phyloP scores from a whole-genome alignment of 73 alveolate genomes.

The Tetrahymena borealis region DNA sequence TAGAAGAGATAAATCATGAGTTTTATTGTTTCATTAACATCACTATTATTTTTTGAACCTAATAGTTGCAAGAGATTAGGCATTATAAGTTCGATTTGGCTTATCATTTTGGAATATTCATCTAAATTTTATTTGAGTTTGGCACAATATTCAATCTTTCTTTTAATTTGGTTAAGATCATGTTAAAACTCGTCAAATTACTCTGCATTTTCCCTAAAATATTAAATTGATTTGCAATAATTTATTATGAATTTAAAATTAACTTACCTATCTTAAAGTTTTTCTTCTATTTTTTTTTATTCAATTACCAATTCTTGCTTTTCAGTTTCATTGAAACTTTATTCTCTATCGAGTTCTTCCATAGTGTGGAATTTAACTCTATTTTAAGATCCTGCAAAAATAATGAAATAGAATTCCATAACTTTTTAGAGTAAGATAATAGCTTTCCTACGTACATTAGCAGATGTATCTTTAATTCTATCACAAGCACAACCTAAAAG shows the following conservation, averaged over 20 bases:
- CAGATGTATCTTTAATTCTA: background rate
- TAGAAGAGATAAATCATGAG: background rate
- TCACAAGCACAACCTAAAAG: background rate
- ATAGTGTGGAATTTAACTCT: background rate
- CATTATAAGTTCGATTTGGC: background rate
- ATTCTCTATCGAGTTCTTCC: background rate
- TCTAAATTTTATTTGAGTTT: background rate
- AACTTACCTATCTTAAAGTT: background rate
- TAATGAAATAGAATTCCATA: background rate
- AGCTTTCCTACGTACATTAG: background rate
- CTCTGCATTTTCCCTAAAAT: background rate
- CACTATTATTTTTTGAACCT: background rate
- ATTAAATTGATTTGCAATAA: background rate
- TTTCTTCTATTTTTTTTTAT: background rate
- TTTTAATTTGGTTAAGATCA: background rate
- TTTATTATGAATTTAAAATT: background rate
- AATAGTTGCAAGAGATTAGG: background rate
- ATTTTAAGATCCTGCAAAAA: background rate
- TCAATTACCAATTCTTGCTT: background rate
- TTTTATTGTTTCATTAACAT: background rate
- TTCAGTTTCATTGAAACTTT: background rate
- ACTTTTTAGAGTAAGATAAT: background rate
- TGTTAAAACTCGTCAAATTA: background rate
- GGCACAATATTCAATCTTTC: background rate
- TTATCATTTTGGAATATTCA: background rate